phyloP scores from a whole-genome alignment of 2,329 filamentous ascomycete species.

The Aureobasidium mangrovei region DNA sequence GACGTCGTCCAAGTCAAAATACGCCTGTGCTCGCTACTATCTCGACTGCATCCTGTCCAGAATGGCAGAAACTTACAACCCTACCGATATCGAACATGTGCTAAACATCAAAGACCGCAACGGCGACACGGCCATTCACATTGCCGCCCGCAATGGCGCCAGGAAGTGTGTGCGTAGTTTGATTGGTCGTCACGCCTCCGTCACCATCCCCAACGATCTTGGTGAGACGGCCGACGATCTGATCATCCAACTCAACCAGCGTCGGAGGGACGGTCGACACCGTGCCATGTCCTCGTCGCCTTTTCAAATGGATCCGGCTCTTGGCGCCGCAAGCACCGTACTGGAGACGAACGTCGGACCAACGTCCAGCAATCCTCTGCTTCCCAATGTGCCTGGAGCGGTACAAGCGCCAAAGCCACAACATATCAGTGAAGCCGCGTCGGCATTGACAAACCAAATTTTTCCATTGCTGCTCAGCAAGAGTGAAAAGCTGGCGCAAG shows the following conservation, averaged over 20 bases:
- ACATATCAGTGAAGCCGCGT: slow-evolving; percentile 38
- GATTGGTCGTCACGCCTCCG: slow-evolving; percentile 69
- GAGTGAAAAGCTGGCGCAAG: slow-evolving; percentile 33
- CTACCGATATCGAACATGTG: slow-evolving; percentile 65
- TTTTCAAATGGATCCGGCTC: slow-evolving; percentile 27
- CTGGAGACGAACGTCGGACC: not conserved
- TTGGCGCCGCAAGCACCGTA: slow-evolving; percentile 12
- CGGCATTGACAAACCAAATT: slow-evolving; percentile 56
- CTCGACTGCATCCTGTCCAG: slow-evolving; percentile 84
- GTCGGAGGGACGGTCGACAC: slow-evolving; percentile 43
- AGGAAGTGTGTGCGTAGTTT: slow-evolving; percentile 62
- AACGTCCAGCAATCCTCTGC: not conserved
- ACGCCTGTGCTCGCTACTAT: slow-evolving; percentile 86
- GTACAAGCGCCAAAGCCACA: slow-evolving; percentile 21
- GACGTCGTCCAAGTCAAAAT: slow-evolving; percentile 76
- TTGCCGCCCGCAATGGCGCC: slow-evolving; percentile 78
- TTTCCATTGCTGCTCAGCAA: slow-evolving; percentile 45
- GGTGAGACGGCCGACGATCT: slow-evolving; percentile 79
- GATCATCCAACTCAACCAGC: slow-evolving; percentile 63
- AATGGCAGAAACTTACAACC: slow-evolving; percentile 67
- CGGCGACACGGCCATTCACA: slow-evolving; percentile 84
- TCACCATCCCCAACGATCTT: slow-evolving; percentile 72
- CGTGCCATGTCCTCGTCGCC: slow-evolving; percentile 68
- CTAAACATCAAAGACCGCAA: slow-evolving; percentile 76
- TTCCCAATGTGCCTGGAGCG: slow-evolving; percentile 4